phyloP scores from a whole-genome alignment of 2,329 filamentous ascomycete species.

The Coniochaeta hoffmannii region DNA sequence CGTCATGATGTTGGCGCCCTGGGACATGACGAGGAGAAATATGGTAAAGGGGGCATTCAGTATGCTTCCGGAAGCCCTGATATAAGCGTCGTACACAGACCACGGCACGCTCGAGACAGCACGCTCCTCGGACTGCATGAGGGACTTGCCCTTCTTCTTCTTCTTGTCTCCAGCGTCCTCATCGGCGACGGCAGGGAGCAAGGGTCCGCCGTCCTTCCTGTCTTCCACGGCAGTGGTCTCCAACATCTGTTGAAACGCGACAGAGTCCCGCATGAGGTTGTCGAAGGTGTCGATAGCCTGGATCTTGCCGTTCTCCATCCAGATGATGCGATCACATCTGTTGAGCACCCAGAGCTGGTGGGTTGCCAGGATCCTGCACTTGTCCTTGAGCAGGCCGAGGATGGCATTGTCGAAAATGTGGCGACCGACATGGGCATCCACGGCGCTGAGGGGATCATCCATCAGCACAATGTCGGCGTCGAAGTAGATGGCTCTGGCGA shows the following conservation, averaged over 20 bases:
- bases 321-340: constrained; percentile 85
- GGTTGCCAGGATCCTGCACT: constrained; percentile 85
- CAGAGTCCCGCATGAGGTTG: constrained; percentile 73
- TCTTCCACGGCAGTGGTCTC: constrained; percentile 71
- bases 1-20: constrained; percentile 79
- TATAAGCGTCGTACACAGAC: constrained; percentile 71
- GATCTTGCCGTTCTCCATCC: constrained; percentile 83
- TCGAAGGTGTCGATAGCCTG: constrained; percentile 83
- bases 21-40: constrained; percentile 60
- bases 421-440: constrained; percentile 62
- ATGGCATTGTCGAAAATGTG: constrained; percentile 93
- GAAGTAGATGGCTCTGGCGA: constrained; percentile 73
- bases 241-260: constrained; percentile 77
- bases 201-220: constrained; percentile 26
- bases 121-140: constrained; percentile 69
- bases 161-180: constrained; percentile 38
- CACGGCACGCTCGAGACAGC: constrained; percentile 72
- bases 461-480: constrained; percentile 60
- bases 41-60: constrained; percentile 59
- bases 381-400: constrained; percentile 77
- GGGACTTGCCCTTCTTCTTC: constrained; percentile 48
- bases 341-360: constrained; percentile 91
- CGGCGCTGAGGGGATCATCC: constrained; percentile 62
- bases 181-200: constrained; percentile 17
- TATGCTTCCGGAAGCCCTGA: constrained; percentile 65